Conservation (phyloP, 2,329 filamentous ascomycete species). For the Chaetomiaceae sp. region DNA sequence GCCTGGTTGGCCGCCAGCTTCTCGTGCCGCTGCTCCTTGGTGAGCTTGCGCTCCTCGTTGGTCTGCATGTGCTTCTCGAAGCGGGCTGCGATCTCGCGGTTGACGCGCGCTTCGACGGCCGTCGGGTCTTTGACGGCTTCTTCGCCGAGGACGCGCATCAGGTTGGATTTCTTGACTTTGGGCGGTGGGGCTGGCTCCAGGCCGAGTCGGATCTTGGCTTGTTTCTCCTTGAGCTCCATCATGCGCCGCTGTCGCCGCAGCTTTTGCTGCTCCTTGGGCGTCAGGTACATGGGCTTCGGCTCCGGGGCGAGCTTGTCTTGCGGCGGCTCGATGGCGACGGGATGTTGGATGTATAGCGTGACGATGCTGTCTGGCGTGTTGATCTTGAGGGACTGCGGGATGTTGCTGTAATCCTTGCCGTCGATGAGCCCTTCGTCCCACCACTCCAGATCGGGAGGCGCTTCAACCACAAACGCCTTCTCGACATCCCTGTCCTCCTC, state of each 20-base stretch:
- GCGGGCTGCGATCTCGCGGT: slow-evolving; percentile 85
- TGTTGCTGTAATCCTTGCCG: slow-evolving; percentile 67
- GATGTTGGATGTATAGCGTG: slow-evolving; percentile 88
- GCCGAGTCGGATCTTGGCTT: slow-evolving; percentile 90
- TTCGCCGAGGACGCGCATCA: slow-evolving; percentile 95
- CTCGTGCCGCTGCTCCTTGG: slow-evolving; percentile 79
- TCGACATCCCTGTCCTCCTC: slow-evolving; percentile 88
- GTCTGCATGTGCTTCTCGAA: slow-evolving; percentile 69
- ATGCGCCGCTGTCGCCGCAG: slow-evolving; percentile 83
- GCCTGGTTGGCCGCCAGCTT: slow-evolving; percentile 81
- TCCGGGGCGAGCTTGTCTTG: slow-evolving; percentile 78
- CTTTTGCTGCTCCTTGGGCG: slow-evolving; percentile 85
- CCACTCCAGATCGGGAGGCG: slow-evolving; percentile 89
- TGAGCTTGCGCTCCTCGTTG: slow-evolving; percentile 84
- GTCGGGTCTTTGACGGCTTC: slow-evolving; percentile 92
- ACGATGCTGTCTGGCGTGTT: slow-evolving; percentile 78
- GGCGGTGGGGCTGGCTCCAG: slow-evolving; percentile 85
- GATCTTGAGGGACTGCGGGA: slow-evolving; percentile 67
- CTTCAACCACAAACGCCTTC: slow-evolving; percentile 80
- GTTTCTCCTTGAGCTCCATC: slow-evolving; percentile 90
- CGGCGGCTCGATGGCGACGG: slow-evolving; percentile 82
- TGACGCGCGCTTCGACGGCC: slow-evolving; percentile 90
- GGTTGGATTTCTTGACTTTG: slow-evolving; percentile 94
- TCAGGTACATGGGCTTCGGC: slow-evolving; percentile 88
- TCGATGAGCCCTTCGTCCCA: slow-evolving; percentile 89